phyloP scores from a whole-genome alignment of 2,329 filamentous ascomycete species.

The Ceratocystiopsis brevicomis region DNA sequence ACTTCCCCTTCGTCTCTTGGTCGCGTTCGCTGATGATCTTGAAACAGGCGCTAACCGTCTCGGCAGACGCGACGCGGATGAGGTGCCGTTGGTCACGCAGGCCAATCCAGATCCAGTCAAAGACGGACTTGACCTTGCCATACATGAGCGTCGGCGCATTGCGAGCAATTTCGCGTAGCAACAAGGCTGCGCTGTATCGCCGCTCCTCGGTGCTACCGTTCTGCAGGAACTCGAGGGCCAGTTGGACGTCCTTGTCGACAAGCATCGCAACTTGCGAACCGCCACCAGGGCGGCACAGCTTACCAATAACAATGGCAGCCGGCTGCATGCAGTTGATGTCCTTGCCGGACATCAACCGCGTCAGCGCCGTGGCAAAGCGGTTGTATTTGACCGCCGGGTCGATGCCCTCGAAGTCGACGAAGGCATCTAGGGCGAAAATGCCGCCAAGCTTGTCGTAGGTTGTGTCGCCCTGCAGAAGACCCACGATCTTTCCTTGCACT shows the following conservation, averaged over 20 bases:
- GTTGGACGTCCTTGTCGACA: slow-evolving; percentile 92
- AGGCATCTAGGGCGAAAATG: slow-evolving; percentile 73
- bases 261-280: slow-evolving; percentile 88
- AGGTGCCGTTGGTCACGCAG: slow-evolving; percentile 76
- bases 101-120: slow-evolving; percentile 92
- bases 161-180: slow-evolving; percentile 74
- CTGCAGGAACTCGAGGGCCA: slow-evolving; percentile 89
- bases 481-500: slow-evolving; percentile 38
- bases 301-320: slow-evolving; percentile 73
- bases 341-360: slow-evolving; percentile 72
- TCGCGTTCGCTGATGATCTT: slow-evolving; percentile 90
- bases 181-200: slow-evolving; percentile 79
- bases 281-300: slow-evolving; percentile 79
- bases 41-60: slow-evolving; percentile 88
- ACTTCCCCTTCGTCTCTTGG: slow-evolving; percentile 64
- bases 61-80: slow-evolving; percentile 78
- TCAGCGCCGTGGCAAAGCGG: slow-evolving; percentile 78
- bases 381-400: slow-evolving; percentile 88
- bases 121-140: slow-evolving; percentile 82
- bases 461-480: slow-evolving; percentile 66
- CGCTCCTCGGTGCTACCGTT: slow-evolving; percentile 86
- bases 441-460: slow-evolving; percentile 79
- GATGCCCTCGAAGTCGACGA: slow-evolving; percentile 92
- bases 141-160: slow-evolving; percentile 94
- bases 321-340: slow-evolving; percentile 81